Percentiles rank a stretch among this genome's conserved stretches.
phyloP scores from a whole-genome alignment of 305 asterid species.

The Fraxinus albicans region DNA sequence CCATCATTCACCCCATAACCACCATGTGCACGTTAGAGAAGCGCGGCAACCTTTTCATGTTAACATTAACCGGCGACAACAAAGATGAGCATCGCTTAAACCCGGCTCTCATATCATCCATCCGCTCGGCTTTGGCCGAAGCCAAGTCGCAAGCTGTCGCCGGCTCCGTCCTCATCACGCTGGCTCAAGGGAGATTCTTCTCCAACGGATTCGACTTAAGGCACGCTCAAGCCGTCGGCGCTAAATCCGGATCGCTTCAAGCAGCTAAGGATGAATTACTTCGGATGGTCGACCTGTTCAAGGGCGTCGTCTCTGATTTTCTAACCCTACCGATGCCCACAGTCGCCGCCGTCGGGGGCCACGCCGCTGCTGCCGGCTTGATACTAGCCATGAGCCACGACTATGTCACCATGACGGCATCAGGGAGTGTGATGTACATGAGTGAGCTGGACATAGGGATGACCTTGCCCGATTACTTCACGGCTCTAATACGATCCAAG shows the following conservation, averaged over 20 bases:
- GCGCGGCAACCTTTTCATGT: conserved; percentile 57
- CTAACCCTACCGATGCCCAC: conserved; percentile 82
- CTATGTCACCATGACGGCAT: conserved; percentile 65
- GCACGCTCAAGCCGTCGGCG: conserved; percentile 67
- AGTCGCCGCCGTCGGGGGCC: conserved; percentile 78
- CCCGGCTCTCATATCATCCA: conserved; percentile 55
- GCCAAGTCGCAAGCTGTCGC: conserved; percentile 59
- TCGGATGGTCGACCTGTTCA: conserved; percentile 60
- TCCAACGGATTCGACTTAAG: conserved; percentile 82
- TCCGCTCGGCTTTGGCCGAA: conserved; percentile 59
- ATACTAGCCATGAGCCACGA: conserved; percentile 71
- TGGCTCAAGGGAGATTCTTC: conserved; percentile 73
- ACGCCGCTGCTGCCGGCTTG: conserved; percentile 92
- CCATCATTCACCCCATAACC: neutral
- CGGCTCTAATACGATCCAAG: conserved; percentile 57
- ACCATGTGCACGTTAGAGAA: conserved; percentile 80
- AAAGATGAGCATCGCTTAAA: conserved; percentile 64
- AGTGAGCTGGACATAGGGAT: conserved; percentile 86
- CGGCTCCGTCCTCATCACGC: conserved; percentile 75
- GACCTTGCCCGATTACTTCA: conserved; percentile 77
- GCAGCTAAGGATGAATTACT: conserved; percentile 49
- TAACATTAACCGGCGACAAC: conserved; percentile 54
- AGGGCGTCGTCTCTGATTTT: conserved; percentile 65
- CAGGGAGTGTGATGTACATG: conserved; percentile 66
- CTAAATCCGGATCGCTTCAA: conserved; percentile 36